These are phyloP conservation scores for Plasmodium knowlesi DNA, from an alignment of 169 alveolate species.

Conservation along the genomic window DNA sequence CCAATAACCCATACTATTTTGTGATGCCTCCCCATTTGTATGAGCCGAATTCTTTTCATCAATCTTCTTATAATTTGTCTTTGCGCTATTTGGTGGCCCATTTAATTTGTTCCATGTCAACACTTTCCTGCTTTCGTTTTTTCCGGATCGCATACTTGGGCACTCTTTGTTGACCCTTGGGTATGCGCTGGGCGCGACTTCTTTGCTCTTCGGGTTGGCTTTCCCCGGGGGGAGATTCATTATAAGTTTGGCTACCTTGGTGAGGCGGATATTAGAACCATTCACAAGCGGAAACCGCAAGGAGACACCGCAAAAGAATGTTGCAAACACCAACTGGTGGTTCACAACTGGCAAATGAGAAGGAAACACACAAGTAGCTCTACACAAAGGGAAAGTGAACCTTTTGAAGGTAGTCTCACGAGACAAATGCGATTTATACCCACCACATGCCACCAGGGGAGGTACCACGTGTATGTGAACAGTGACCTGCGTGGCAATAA, in stretches of 20 bases:
- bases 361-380: neutral
- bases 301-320: neutral
- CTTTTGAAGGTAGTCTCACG: neutral
- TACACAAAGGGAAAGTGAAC: neutral
- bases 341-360: neutral
- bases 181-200: neutral
- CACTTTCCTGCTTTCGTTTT: neutral
- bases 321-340: neutral
- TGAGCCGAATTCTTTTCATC: neutral
- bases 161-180: neutral
- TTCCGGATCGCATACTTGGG: neutral
- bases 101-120: slow-evolving; percentile 19
- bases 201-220: neutral
- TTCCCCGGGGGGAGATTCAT: neutral
- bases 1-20: neutral
- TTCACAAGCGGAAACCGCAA: neutral
- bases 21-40: neutral
- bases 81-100: neutral
- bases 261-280: neutral
- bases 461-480: neutral
- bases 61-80: neutral
- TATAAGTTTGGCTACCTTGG: neutral
- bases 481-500: neutral
- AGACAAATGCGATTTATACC: neutral
- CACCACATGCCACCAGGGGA: neutral